These are phyloP conservation scores for Lepiota venenata DNA, from an alignment of 768 basidiomycete genomes.

Conservation along the genomic window DNA sequence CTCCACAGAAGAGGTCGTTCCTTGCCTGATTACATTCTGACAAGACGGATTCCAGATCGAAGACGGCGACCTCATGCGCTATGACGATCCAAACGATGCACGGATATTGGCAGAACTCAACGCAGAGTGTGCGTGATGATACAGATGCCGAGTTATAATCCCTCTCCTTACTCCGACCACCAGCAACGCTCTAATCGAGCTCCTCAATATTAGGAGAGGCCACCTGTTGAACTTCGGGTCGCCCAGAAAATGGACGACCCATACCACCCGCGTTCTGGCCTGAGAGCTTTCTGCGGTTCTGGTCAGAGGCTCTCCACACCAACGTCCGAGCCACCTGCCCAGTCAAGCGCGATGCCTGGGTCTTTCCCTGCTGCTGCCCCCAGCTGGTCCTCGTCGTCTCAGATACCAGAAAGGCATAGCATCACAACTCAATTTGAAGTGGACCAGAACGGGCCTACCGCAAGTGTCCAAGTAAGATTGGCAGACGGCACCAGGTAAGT, in stretches of 20 bases:
- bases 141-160: background rate
- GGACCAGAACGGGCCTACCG: constrained; percentile 77
- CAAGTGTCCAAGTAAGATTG: constrained; percentile 85
- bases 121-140: constrained; percentile 54
- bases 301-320: constrained; percentile 84
- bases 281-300: constrained; percentile 63
- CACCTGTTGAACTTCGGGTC: constrained; percentile 87
- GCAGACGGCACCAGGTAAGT: constrained; percentile 83
- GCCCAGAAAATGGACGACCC: constrained; percentile 65
- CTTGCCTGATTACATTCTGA: constrained; percentile 88
- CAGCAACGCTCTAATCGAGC: constrained; percentile 74
- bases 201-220: constrained; percentile 69
- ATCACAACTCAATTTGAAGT: constrained; percentile 69
- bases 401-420: constrained; percentile 25
- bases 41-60: constrained; percentile 90
- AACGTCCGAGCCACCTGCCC: constrained; percentile 41
- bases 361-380: constrained; percentile 43
- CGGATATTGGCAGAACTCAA: constrained; percentile 74
- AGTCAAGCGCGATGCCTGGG: constrained; percentile 50
- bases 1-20: constrained; percentile 52
- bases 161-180: background rate
- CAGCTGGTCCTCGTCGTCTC: constrained; percentile 18
- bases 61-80: constrained; percentile 80
- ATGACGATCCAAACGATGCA: constrained; percentile 74
- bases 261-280: constrained; percentile 65